Conservation (phyloP, 2,329 filamentous ascomycete species). For the Aspergillus persii region DNA sequence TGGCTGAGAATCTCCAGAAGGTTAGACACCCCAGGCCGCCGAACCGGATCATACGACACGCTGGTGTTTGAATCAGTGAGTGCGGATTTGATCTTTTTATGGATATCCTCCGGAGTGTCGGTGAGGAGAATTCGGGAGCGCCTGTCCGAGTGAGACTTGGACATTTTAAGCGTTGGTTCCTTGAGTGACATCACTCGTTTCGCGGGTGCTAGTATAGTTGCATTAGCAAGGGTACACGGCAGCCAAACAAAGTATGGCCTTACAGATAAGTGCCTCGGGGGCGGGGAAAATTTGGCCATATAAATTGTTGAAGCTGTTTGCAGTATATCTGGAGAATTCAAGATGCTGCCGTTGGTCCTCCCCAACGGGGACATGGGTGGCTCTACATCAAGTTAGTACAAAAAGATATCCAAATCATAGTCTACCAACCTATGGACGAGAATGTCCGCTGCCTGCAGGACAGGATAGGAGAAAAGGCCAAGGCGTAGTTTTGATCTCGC, state of each 20-base stretch:
- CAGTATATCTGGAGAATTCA: conserved; percentile 85
- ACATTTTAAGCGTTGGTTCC: conserved; percentile 82
- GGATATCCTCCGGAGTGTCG: conserved; percentile 63
- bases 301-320: conserved; percentile 78
- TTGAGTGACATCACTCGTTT: conserved; percentile 88
- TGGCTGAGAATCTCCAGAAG: conserved; percentile 76
- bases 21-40: conserved; percentile 81
- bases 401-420: neutral
- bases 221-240: neutral
- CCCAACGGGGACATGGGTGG: conserved; percentile 95
- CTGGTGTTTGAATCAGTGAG: conserved; percentile 69
- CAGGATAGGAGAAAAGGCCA: conserved; percentile 92
- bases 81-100: conserved; percentile 67
- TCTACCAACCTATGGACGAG: conserved; percentile 68
- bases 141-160: conserved; percentile 73
- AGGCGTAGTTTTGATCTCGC: conserved; percentile 70
- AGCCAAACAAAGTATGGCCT: neutral
- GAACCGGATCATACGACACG: conserved; percentile 69
- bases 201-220: conserved; percentile 59
- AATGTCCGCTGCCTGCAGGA: conserved; percentile 92
- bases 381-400: conserved; percentile 47
- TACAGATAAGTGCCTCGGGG: conserved; percentile 72
- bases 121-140: conserved; percentile 81
- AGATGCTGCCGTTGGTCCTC: conserved; percentile 93
- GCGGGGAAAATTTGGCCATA: conserved; percentile 63